Evolutionary conservation across 78 protist species (phyloP).

Genomic region (Pigoraptor vietnamica): DNA sequence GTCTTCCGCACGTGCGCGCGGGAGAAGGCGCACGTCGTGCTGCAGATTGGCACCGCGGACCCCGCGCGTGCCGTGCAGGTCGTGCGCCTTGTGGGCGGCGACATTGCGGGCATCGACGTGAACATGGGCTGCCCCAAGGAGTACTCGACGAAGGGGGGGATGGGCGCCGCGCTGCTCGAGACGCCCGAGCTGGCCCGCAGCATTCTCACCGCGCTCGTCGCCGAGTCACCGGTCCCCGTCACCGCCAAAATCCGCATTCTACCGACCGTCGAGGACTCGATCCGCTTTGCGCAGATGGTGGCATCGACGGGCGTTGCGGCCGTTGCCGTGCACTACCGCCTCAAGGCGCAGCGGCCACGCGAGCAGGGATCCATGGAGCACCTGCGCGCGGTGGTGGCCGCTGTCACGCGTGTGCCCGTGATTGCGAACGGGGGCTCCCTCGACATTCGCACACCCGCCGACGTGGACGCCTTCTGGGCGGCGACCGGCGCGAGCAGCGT

Average conservation of each 20-base stretch:
- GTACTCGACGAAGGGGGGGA: slow-evolving; percentile 51
- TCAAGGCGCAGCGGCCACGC: slow-evolving; percentile 13
- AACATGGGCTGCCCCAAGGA: slow-evolving; percentile 78
- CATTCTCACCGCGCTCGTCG: neutral
- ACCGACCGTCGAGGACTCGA: slow-evolving; percentile 22
- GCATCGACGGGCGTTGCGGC: slow-evolving; percentile 48
- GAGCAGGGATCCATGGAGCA: neutral
- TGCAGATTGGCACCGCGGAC: slow-evolving; percentile 33
- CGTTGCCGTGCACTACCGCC: slow-evolving; percentile 57
- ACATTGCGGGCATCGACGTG: slow-evolving; percentile 68
- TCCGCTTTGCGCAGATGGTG: neutral
- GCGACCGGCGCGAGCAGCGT: slow-evolving; percentile 9
- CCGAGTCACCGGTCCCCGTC: slow-evolving; percentile 23
- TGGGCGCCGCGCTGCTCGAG: slow-evolving; percentile 60
- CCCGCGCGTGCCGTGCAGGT: slow-evolving; percentile 21
- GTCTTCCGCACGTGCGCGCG: slow-evolving; percentile 15
- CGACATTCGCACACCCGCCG: neutral
- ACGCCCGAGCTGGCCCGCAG: slow-evolving; percentile 4
- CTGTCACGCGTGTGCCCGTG: slow-evolving; percentile 4
- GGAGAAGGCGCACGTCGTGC: slow-evolving; percentile 1
- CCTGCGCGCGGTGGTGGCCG: neutral
- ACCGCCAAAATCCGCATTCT: slow-evolving; percentile 68
- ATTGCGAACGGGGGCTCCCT: slow-evolving; percentile 46
- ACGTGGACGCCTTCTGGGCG: neutral
- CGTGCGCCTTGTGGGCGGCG: slow-evolving; percentile 13